Evolutionary conservation across 257 asterid genomes (phyloP).

Genomic region (Gentiana macrophylla): DNA sequence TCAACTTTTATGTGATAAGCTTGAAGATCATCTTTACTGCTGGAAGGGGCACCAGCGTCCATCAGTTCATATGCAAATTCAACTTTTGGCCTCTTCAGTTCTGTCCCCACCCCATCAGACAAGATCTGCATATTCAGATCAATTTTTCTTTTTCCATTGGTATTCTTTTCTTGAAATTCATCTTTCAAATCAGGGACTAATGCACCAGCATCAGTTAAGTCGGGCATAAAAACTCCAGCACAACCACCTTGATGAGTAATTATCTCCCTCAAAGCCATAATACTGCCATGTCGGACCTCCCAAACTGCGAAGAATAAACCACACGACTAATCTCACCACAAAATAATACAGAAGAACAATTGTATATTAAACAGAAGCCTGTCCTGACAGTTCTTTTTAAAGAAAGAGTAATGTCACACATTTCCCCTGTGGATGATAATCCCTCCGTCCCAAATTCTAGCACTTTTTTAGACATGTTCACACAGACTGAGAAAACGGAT

Average conservation of each 20-base stretch:
- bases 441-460: no score
- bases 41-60: constrained; percentile 11
- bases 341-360: not conserved
- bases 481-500: no score
- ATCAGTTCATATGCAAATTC: constrained; percentile 33
- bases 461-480: no score
- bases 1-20: constrained; percentile 26
- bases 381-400: no score
- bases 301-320: constrained; percentile 53
- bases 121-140: constrained; percentile 63
- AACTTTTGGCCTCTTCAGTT: constrained; percentile 62
- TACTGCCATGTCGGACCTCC: constrained; percentile 99
- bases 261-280: constrained; percentile 99
- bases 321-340: constrained; percentile 1
- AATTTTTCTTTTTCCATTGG: constrained; percentile 57
- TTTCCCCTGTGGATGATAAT: no score
- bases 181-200: constrained; percentile 26
- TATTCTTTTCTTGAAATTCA: constrained; percentile 22
- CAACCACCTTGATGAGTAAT: constrained; percentile 88
- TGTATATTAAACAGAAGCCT: constrained; percentile 7
- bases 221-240: constrained; percentile 73
- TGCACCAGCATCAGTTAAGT: constrained; percentile 28
- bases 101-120: constrained; percentile 51
- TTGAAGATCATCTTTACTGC: constrained; percentile 30
- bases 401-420: no score